Base-by-base conservation (phyloP, 2,329 filamentous ascomycete genomes). In the Thielaviopsis euricoi region DNA sequence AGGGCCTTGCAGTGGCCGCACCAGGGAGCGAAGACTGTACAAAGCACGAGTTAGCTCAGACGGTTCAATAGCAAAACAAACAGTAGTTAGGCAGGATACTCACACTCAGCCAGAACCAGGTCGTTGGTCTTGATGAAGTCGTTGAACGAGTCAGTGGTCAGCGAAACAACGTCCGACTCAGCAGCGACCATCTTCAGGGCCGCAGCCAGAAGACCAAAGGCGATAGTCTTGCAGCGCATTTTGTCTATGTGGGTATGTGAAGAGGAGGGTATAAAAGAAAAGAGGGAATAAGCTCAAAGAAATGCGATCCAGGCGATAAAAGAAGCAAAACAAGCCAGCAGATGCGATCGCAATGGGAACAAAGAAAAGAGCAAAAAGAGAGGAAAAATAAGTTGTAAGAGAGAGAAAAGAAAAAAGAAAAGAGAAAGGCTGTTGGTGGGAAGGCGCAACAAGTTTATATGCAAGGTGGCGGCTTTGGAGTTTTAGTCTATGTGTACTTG, bases 1-100 rank as follows among this genome's bases (percentile, higher is more conserved):
- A 98, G 87, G 61, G 91, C 91, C 80, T 98, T 97, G 86, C 91
- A 97, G 80, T 97, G 91, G 64, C 90, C 91, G 66, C 87, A 95
- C 90, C 91, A 95, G 66, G 91, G 90, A 64, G 91, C 91, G 71
- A 88, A 96, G 82, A 96, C 86, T 89, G 62, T 60, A 6, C 53
- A 58, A 58, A 51, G 7, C 9, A 33, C 9, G 29, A 33, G 29
- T 33, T 33, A 33, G 29, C 29, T 33, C 25, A 6, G 29, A 33
- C 29, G 4, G 2, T 33, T 2, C 7, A 33, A 33, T n/a, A 33
- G 7, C 26, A 15, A 3, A 46, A 13, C 10, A 26, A 19, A 51
- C 52, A 68, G 78, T 67, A 79, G 72, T 60, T 52, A 60, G 40
- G 22, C 25, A 46, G 19, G 23, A 26, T 48, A 74, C 86, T 74